Evolutionary conservation across 441 rosid species (phyloP).

Genomic region (Eruca vesicaria): DNA sequence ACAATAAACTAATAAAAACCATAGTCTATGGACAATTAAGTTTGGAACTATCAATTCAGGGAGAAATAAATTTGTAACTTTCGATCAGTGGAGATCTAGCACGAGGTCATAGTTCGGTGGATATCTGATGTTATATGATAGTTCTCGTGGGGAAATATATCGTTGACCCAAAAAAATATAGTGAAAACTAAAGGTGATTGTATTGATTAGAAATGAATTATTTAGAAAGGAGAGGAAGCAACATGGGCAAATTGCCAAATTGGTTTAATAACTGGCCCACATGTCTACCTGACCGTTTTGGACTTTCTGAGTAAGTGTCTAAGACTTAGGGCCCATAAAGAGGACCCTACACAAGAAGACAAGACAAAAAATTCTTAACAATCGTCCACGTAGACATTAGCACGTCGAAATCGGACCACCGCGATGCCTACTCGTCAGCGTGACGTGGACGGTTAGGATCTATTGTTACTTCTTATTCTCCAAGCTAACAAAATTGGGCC

Average conservation of each 20-base stretch:
- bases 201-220: constrained; percentile 1
- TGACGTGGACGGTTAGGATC: neutral
- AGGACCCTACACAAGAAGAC: constrained; percentile 16
- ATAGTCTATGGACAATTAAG: no score
- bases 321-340: constrained; percentile 16
- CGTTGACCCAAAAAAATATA: no score
- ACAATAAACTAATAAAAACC: no score
- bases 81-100: no score
- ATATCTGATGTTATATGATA: no score
- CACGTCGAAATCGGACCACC: constrained; percentile 12
- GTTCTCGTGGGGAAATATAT: no score
- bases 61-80: no score
- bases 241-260: constrained; percentile 37
- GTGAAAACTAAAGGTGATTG: constrained; percentile 6
- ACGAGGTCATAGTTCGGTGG: no score
- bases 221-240: constrained; percentile 16
- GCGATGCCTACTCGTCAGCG: neutral
- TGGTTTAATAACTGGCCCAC: constrained; percentile 28
- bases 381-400: constrained; percentile 7
- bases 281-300: constrained; percentile 31
- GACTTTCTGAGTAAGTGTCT: constrained; percentile 31
- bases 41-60: no score
- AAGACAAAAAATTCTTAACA: constrained; percentile 13
- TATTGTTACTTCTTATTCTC: neutral
- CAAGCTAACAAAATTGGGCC: neutral